A percentile compares a stretch with the other conserved stretches of the same genome.
phyloP scores from a whole-genome alignment of 2,329 filamentous ascomycete genomes.

The Exserohilum turcica region DNA sequence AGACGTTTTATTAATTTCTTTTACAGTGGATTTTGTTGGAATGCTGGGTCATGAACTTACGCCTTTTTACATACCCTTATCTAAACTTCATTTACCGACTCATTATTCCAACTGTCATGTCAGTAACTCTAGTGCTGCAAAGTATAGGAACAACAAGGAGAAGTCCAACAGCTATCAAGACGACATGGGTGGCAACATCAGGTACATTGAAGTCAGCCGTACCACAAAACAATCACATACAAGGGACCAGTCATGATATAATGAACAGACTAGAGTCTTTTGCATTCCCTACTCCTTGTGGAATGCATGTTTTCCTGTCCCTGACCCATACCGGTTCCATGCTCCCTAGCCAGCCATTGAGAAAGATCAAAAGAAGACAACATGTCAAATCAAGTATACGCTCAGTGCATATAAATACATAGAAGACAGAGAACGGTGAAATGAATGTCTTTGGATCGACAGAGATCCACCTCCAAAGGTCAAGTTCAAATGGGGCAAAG shows the following conservation, averaged over 20 bases:
- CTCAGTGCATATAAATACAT: constrained; percentile 14
- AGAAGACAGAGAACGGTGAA: constrained; percentile 10
- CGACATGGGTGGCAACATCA: no score
- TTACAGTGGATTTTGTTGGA: no score
- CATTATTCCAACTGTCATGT: no score
- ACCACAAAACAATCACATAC: not conserved
- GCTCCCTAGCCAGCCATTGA: constrained; percentile 7
- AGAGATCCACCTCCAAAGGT: constrained; percentile 9
- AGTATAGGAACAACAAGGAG: no score
- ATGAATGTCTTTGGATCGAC: constrained; percentile 9
- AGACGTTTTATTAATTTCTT: no score
- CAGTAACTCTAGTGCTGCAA: no score
- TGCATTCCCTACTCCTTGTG: not conserved
- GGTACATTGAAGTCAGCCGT: not conserved
- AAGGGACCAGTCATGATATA: not conserved
- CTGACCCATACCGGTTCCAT: constrained; percentile 11
- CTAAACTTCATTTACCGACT: no score
- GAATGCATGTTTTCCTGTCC: constrained; percentile 4
- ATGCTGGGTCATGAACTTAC: no score
- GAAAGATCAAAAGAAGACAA: constrained; percentile 1
- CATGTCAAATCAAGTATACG: constrained; percentile 1
- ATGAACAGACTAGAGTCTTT: not conserved
- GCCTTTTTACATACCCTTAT: no score
- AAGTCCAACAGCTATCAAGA: no score
- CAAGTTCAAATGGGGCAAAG: not conserved